phyloP scores from a whole-genome alignment of 2,329 filamentous ascomycete genomes.

The Calonectria hawksworthii region DNA sequence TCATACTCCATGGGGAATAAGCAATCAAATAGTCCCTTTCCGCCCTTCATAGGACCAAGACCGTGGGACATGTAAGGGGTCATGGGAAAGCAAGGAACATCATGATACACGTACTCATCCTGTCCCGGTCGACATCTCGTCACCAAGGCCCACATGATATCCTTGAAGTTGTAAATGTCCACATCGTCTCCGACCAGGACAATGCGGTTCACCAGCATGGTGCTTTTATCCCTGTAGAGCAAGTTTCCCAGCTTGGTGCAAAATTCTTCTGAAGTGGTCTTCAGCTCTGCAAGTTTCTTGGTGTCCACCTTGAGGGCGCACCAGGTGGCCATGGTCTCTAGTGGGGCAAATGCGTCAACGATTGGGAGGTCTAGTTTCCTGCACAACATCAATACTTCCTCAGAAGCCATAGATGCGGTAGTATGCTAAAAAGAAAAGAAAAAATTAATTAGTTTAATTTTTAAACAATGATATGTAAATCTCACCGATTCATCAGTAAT shows the following conservation, averaged over 20 bases:
- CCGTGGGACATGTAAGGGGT: constrained; percentile 64
- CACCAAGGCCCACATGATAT: constrained; percentile 63
- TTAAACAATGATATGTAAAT: too few relatives aligned
- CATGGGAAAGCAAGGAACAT: constrained; percentile 58
- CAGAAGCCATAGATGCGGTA: constrained; percentile 10
- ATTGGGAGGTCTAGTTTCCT: constrained; percentile 37
- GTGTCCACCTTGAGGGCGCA: constrained; percentile 69
- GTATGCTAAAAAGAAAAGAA: too few relatives aligned
- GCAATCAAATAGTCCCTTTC: constrained; percentile 62
- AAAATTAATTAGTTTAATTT: too few relatives aligned
- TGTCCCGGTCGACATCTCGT: constrained; percentile 60
- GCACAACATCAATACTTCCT: constrained; percentile 12
- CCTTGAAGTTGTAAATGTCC: constrained; percentile 59
- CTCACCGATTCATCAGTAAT: constrained; percentile 17
- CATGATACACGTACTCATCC: constrained; percentile 60
- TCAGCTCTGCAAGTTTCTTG: constrained; percentile 62
- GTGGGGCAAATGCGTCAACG: constrained; percentile 58
- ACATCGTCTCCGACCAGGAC: constrained; percentile 63
- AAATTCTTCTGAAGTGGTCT: constrained; percentile 25
- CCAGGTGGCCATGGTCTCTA: constrained; percentile 64
- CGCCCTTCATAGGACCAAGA: constrained; percentile 49
- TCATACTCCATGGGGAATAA: constrained; percentile 59
- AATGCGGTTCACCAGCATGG: constrained; percentile 62
- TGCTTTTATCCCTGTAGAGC: constrained; percentile 23
- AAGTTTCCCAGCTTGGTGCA: constrained; percentile 26